Evolutionary conservation across 2,329 filamentous ascomycete species (phyloP), one percentile per base, ranked within the genome.

Genomic region (Chalara sp.): DNA sequence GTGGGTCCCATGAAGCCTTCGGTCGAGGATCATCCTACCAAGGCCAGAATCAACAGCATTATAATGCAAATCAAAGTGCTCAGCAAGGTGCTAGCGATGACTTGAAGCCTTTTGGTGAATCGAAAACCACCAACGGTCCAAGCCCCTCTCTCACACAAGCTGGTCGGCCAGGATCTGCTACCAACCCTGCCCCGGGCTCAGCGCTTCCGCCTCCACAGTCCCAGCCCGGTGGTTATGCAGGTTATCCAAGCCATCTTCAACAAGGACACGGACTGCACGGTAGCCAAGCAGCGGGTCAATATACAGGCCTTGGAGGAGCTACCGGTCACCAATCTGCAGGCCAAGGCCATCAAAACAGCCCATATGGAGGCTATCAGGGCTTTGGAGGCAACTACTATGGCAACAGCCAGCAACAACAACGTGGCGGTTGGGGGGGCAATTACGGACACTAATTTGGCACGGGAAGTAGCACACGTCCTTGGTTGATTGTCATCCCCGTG

Each of bases 401-500:
- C 44, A 70, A 68, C 44, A 69, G 68, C 52, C 35, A 37, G n/a
- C 35, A 37, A 37, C 69, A 70, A 51, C 69, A 71, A 51, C 70
- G 72, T 44, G 72, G 72, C 53, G 73, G 73, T 50, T 76, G 73
- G 73, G 72, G 73, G 57, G 68, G 67, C 58, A 75, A 73, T 63
- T 76, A 75, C 54, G 55, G 40, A 47, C 60, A 66, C 54, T 65
- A 65, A 63, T 61, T 52, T 46, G 48, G 47, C 47, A 47, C 51
- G 35, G 11, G 48, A 58, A 56, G 58, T 59, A 61, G 55, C 54
- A 50, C 55, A 58, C 56, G 56, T 61, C 58, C 58, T 55, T 60
- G 60, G 56, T 55, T 56, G 43, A 50, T 60, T 59, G 55, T 57
- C 55, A 48, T 53, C 56, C 37, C 44, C 40, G 35, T 53, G 52